Evolutionary conservation across 1,284 basidiomycete species (phyloP), one percentile per base, ranked within the genome.

Genomic region (Naganishia cerealis): DNA sequence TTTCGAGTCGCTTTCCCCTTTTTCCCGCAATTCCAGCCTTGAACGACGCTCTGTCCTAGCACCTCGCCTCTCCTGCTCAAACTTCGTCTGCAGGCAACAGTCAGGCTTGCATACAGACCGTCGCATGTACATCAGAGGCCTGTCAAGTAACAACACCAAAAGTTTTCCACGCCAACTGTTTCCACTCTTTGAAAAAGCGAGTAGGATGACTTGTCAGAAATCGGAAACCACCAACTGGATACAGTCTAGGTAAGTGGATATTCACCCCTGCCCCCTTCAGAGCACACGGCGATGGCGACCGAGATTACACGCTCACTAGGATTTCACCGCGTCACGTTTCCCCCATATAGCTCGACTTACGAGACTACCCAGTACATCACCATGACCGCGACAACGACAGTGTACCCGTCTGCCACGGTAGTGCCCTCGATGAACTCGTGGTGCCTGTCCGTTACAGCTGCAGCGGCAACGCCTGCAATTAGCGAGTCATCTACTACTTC

Each of bases 191-290:
- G 29, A 33, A 33, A 33, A 33, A 33, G 29, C 29, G 29, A 33
- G n/a, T 33, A 33, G 29, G 9, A 61, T 61, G 58, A 38, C 58
- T 21, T 61, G 58, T 29, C 58, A 36, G 38, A 29, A 43, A 18
- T 33, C 29, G 7, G 24, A 21, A n/a, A n/a, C 16, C 26, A 61
- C 58, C 7, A 16, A 33, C 12, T 61, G 58, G 58, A 15, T 33
- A 15, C 24, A 46, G 33, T 50, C 29, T 16, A 61, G 58, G 58
- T 61, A 39, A 3, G 55, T 57, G 7, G 29, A 33, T 33, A 33
- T 33, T 40, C 38, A 6, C 39, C n/a, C 33, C 4, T 4, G 43
- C n/a, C 6, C 43, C 18, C 7, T n/a, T n/a, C 43, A 33, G 29
- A 33, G 29, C 29, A 33, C 2, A 33, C 29, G 29, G 16, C 46